Evolutionary conservation across 2,329 filamentous ascomycete species (phyloP).

Genomic region (Proliferodiscus dingleyae): DNA sequence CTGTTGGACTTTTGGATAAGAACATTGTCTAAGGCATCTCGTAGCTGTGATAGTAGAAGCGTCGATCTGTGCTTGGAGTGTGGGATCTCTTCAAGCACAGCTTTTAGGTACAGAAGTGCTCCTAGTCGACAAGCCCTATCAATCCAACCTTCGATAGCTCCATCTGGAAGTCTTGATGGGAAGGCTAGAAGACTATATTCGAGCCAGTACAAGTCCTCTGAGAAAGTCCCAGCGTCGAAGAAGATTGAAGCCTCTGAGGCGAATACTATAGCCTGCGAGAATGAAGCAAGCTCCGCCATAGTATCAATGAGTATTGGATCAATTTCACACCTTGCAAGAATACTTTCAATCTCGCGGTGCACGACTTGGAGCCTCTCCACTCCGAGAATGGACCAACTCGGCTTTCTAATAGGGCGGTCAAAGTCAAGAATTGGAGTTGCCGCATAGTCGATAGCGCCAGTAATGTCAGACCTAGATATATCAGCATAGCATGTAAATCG

Average conservation of each 20-base stretch:
- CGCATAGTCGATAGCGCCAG: slow-evolving; percentile 23
- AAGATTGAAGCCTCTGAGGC: neutral
- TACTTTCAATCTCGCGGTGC: neutral
- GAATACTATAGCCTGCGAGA: slow-evolving; percentile 14
- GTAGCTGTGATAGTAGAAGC: slow-evolving; percentile 16
- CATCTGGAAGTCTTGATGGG: slow-evolving; percentile 1
- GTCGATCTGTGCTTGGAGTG: slow-evolving; percentile 13
- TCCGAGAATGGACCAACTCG: slow-evolving; percentile 14
- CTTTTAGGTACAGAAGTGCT: slow-evolving; percentile 19
- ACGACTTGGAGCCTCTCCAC: neutral
- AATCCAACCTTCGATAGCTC: neutral
- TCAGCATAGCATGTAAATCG: neutral
- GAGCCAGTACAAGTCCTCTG: slow-evolving; percentile 19
- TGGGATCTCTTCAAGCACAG: slow-evolving; percentile 18
- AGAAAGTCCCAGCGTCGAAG: slow-evolving; percentile 14
- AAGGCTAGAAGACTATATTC: slow-evolving; percentile 17
- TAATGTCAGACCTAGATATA: slow-evolving; percentile 19
- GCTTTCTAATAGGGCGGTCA: neutral
- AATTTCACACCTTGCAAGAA: slow-evolving; percentile 1
- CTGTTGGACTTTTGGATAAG: slow-evolving; percentile 1
- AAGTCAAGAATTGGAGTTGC: slow-evolving; percentile 15
- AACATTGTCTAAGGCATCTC: slow-evolving; percentile 6
- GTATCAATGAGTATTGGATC: slow-evolving; percentile 7
- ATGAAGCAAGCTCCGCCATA: slow-evolving; percentile 14
- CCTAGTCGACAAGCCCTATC: slow-evolving; percentile 17